Conservation (phyloP, 441 rosid genomes). For the Eruca vesicaria region DNA sequence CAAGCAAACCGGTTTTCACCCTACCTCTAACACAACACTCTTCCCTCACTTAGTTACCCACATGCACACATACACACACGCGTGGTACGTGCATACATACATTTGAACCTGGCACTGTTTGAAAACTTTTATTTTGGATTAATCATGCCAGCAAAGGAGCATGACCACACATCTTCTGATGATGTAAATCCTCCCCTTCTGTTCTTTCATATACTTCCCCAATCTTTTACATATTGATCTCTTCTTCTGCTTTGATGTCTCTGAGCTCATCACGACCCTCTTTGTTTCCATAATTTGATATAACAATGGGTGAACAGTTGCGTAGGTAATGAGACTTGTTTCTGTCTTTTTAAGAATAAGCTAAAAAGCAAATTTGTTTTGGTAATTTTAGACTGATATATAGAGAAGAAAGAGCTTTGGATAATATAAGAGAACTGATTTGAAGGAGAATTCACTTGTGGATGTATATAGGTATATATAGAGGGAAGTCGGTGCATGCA, state of each 20-base stretch:
- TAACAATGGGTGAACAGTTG: slow-evolving; percentile 2
- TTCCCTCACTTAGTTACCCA: slow-evolving; percentile 5
- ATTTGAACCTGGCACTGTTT: slow-evolving; percentile 3
- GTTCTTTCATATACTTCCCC: slow-evolving; percentile 54
- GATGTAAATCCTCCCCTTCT: slow-evolving; percentile 67
- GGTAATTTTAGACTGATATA: background rate
- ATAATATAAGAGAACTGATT: background rate
- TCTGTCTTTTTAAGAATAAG: background rate
- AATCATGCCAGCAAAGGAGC: slow-evolving; percentile 69
- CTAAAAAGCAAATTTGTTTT: background rate
- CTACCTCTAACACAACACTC: background rate
- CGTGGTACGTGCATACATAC: slow-evolving; percentile 3
- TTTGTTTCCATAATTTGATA: slow-evolving; percentile 17
- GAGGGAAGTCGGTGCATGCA: background rate
- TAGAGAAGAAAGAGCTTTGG: background rate
- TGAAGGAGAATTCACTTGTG: slow-evolving; percentile 14
- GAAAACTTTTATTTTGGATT: background rate
- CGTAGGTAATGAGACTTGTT: background rate
- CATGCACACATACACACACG: background rate
- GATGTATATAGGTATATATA: background rate
- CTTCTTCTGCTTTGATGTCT: slow-evolving; percentile 34
- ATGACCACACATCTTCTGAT: slow-evolving; percentile 65
- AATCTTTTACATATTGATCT: slow-evolving; percentile 43
- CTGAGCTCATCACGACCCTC: slow-evolving; percentile 25
- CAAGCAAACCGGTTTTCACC: background rate